phyloP scores from a whole-genome alignment of 805 yeast species.

The Novakomyces olei region DNA sequence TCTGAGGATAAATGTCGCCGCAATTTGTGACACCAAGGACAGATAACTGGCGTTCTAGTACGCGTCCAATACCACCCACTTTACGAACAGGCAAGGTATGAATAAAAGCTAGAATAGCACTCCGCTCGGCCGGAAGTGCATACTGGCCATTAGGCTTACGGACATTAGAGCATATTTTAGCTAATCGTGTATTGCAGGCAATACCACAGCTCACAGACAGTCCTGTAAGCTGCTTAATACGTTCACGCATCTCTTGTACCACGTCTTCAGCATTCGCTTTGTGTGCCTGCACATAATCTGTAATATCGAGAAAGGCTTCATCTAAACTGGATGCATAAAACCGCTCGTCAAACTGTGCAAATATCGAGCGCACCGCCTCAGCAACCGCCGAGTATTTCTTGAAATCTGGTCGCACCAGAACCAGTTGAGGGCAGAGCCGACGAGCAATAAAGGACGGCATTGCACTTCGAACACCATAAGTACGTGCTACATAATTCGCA shows the following conservation, averaged over 20 bases:
- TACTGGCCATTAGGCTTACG: conserved; percentile 13
- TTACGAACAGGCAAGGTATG: conserved; percentile 9
- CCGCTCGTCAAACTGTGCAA: conserved; percentile 24
- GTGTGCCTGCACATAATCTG: conserved; percentile 1
- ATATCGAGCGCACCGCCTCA: conserved; percentile 34
- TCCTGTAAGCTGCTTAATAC: conserved; percentile 24
- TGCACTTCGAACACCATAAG: conserved; percentile 60
- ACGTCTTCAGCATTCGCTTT: conserved; percentile 6
- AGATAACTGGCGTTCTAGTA: conserved; percentile 11
- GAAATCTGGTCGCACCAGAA: conserved; percentile 51
- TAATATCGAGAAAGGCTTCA: conserved; percentile 12
- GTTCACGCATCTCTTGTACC: conserved; percentile 19
- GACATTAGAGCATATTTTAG: conserved; percentile 13
- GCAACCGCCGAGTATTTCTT: conserved; percentile 47
- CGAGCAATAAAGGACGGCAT: conserved; percentile 67
- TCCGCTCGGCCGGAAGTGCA: conserved; percentile 5
- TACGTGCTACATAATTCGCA: conserved; percentile 72
- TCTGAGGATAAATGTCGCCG: conserved; percentile 8
- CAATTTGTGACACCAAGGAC: conserved; percentile 10
- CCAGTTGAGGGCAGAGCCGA: conserved; percentile 40
- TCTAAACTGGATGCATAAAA: conserved; percentile 51
- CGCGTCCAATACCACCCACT: conserved; percentile 12
- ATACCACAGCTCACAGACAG: conserved; percentile 67
- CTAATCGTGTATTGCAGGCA: conserved; percentile 22
- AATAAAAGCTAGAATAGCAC: conserved; percentile 10